Percentiles rank a stretch among this genome's conserved stretches.
Evolutionary conservation across 2,329 filamentous ascomycete genomes (phyloP).

Genomic region (Penicillium sp.): DNA sequence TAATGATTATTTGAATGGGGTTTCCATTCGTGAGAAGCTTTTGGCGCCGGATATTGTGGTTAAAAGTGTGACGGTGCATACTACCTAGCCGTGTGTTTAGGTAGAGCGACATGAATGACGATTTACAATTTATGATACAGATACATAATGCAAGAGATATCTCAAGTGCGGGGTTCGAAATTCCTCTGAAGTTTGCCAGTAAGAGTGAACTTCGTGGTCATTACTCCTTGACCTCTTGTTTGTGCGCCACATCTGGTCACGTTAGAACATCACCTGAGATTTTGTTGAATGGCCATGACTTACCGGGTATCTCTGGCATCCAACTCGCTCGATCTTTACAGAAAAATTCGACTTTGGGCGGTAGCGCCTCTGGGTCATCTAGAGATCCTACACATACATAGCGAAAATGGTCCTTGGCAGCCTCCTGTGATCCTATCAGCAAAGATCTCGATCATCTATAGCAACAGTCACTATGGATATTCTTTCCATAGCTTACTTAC

Average conservation of each 20-base stretch:
- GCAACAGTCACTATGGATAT: no score
- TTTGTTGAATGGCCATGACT: slow-evolving; percentile 14
- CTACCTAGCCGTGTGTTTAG: not conserved
- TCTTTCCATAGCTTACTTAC: slow-evolving; percentile 29
- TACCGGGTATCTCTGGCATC: slow-evolving; percentile 53
- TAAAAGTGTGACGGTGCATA: slow-evolving; percentile 15
- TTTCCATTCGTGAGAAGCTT: slow-evolving; percentile 26
- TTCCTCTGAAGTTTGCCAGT: not conserved
- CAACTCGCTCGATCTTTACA: slow-evolving; percentile 49
- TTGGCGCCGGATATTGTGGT: slow-evolving; percentile 29
- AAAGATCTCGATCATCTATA: not conserved
- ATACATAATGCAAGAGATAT: not conserved
- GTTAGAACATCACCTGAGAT: slow-evolving; percentile 6
- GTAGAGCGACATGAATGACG: not conserved
- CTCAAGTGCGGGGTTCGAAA: no score
- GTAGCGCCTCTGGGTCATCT: slow-evolving; percentile 50
- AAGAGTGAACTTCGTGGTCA: not conserved
- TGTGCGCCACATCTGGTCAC: slow-evolving; percentile 46
- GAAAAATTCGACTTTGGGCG: slow-evolving; percentile 58
- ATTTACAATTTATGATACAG: not conserved
- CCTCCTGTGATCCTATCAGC: slow-evolving; percentile 22
- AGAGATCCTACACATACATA: slow-evolving; percentile 53
- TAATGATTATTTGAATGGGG: slow-evolving; percentile 42
- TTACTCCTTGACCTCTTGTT: slow-evolving; percentile 47
- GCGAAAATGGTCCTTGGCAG: slow-evolving; percentile 35